Base-by-base conservation (phyloP, 495 filamentous ascomycete species). In the Neurospora sublineolata region DNA sequence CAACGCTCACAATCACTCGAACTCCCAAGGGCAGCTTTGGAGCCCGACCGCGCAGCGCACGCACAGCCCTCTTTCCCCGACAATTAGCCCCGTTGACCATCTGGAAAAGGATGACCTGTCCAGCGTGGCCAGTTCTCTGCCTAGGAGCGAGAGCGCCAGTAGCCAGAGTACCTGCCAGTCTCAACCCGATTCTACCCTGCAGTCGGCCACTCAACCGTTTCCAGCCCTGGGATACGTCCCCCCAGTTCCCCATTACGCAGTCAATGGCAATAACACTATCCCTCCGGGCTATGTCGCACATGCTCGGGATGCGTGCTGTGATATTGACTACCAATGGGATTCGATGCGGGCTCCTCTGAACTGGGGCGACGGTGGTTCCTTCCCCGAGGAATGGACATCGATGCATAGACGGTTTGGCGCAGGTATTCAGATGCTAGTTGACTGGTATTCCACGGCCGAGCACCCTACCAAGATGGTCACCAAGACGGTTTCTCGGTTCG, bases 291-390 rank as follows among this genome's bases (percentile, higher is more conserved):
- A 94, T 77, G 92, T 97, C 39, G 86, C 92, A 2, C 95, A 99
- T 80, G 94, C 96, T n/a, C 89, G 93, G 64, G 91, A 97, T 75
- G 91, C 91, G 6, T 97, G 94, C 76, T 87, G 92, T 6, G 88
- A 90, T 46, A 86, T 97, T 18, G 96, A 98, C 80, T 94, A 91
- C 76, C 91, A 93, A 76, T 99, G 95, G 95, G 94, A 99, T 74
- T 97, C 93, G 73, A 94, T 92, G 84, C 87, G 90, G 52, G 83
- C 84, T 1, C 88, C 91, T 0, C 85, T 89, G 33, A 83, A 89
- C 37, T 97, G 94, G 90, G 95, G 94, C 16, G 87, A 92, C 74
- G 95, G 95, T 1, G 96, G 94, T 12, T 87, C 91, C 30, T 91
- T 92, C 72, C 93, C 92, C 0, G 95, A 99, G 77, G 95, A 98